Base-by-base conservation (phyloP, 495 filamentous ascomycete genomes). In the Astrothelium macrocarpum region DNA sequence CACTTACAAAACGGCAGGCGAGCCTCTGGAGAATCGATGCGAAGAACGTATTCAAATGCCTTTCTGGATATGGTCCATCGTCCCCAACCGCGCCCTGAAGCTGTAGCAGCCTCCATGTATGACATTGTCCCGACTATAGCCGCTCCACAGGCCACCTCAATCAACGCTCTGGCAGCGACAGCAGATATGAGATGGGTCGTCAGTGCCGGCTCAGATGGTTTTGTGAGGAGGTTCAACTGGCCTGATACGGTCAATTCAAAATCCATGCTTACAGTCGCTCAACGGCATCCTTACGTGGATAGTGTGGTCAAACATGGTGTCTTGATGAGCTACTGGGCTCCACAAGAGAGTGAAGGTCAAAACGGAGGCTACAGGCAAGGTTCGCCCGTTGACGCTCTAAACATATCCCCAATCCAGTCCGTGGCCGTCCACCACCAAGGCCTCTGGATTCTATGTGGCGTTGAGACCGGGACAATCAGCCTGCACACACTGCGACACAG, bases 91-190 rank as follows among this genome's bases (percentile, higher is more conserved):
- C 87, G 90, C n/a, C 75, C 87, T 32, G 95, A 96, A 70, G 90
- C 84, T 53, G 78, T 93, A 28, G 87, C 83, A 9, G 94, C 95
- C n/a, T 75, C 81, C 31, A 85, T 85, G 16, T 99, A 97, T 80
- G 94, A 99, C 74, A 96, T 99, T 46, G 87, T 93, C 7, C 94
- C 94, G 7, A 97, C 95, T 26, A 96, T 96, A 73, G 94, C 94
- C 16, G 94, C 94, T 1, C 94, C 94, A 2, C 91, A 96, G 73
- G 87, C 89, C 64, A 99, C 94, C 14, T 97, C 91, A 36, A 90
- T 99, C 78, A 99, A 99, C 70, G 86, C 90, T 2, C 81, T 97
- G 53, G 86, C 91, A 28, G 84, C 94, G 36, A 99, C 94, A 1
- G 91, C 91, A 18, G 95, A 97, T 75, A 90, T 97, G 81, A 83